Conservation (phyloP, 352 stramenopile species). For the Pythium insidiosum region DNA sequence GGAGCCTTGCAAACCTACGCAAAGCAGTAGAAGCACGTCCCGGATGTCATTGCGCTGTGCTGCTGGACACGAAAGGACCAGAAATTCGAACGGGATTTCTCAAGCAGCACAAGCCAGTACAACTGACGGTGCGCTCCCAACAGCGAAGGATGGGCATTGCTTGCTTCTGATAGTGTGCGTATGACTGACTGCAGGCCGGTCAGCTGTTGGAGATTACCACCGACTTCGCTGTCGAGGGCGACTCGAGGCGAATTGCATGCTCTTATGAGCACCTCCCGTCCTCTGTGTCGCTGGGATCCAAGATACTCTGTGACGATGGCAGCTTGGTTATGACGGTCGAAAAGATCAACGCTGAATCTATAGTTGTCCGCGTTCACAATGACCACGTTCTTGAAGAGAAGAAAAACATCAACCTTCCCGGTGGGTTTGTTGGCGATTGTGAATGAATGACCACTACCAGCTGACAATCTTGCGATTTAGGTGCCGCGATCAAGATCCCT, state of each 20-base stretch:
- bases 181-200: slow-evolving; percentile 40
- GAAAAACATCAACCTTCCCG: slow-evolving; percentile 98
- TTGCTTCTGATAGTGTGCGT: too few relatives aligned
- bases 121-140: slow-evolving; percentile 42
- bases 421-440: slow-evolving; percentile 24
- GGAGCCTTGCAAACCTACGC: slow-evolving; percentile 87
- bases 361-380: slow-evolving; percentile 79
- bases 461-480: too few relatives aligned
- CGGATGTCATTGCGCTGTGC: slow-evolving; percentile 82
- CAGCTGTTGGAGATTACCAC: slow-evolving; percentile 88
- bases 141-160: too few relatives aligned
- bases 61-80: slow-evolving; percentile 97
- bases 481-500: slow-evolving; percentile 81
- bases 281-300: slow-evolving; percentile 87
- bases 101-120: slow-evolving; percentile 56
- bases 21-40: slow-evolving; percentile 58
- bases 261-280: slow-evolving; percentile 92
- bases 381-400: slow-evolving; percentile 89
- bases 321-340: slow-evolving; percentile 90
- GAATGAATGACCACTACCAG: too few relatives aligned
- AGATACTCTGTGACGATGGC: slow-evolving; percentile 96
- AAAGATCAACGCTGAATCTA: slow-evolving; percentile 61
- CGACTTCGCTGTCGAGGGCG: slow-evolving; percentile 79
- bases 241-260: slow-evolving; percentile 82
- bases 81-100: slow-evolving; percentile 93